phyloP scores from a whole-genome alignment of 1,139 yeast species.

The Suzukiozyma palmioleophila region DNA sequence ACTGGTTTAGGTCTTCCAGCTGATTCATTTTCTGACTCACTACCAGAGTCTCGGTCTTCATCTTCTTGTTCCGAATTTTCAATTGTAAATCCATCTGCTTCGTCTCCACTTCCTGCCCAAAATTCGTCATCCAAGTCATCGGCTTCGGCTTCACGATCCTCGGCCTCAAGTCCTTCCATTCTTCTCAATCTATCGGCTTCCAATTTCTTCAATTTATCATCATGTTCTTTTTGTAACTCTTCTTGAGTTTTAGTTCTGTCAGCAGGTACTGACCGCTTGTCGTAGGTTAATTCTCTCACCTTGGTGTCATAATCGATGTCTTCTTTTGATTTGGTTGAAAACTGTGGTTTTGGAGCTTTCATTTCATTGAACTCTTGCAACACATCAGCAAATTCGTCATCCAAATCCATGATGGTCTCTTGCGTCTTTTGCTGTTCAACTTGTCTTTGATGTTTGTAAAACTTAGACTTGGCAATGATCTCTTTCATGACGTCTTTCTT shows the following conservation, averaged over 20 bases:
- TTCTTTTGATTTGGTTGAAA: conserved; percentile 34
- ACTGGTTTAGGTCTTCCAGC: conserved; percentile 10
- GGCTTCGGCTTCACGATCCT: conserved; percentile 52
- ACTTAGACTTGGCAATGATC: conserved; percentile 90
- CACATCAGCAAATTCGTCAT: conserved; percentile 72
- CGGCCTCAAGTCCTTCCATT: conserved; percentile 67
- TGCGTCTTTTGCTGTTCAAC: conserved; percentile 65
- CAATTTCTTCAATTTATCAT: conserved; percentile 60
- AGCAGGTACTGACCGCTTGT: conserved; percentile 91
- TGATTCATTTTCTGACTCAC: conserved; percentile 14
- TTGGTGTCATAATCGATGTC: conserved; percentile 68
- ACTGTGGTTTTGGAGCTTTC: conserved; percentile 16
- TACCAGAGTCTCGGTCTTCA: conserved; percentile 21
- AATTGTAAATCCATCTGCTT: conserved; percentile 30
- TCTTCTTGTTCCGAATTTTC: conserved; percentile 16
- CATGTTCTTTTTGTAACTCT: conserved; percentile 67
- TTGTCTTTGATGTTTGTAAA: conserved; percentile 86
- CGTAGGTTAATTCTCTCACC: conserved; percentile 77
- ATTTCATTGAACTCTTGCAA: conserved; percentile 47
- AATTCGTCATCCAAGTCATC: conserved; percentile 66
- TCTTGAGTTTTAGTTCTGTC: conserved; percentile 92
- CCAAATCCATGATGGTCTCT: conserved; percentile 70
- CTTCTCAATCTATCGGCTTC: conserved; percentile 76
- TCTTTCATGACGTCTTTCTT: conserved; percentile 97
- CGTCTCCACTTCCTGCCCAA: conserved; percentile 49